Evolutionary conservation across 1,284 basidiomycete species (phyloP).

Genomic region (Leccinum fallax): DNA sequence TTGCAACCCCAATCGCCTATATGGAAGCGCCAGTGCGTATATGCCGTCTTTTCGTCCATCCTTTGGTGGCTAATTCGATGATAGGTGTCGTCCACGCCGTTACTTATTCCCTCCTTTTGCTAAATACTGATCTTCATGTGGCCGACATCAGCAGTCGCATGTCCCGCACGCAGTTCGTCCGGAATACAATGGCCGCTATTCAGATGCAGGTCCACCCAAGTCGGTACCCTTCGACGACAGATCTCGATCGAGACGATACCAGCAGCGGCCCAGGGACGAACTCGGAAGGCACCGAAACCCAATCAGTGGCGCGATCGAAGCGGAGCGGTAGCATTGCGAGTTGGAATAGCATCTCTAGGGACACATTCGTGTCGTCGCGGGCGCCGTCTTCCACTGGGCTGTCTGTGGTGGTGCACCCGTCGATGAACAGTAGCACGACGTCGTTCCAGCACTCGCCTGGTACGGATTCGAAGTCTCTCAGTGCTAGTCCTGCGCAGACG

Average conservation of each 20-base stretch:
- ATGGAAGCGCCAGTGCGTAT: slow-evolving; percentile 78
- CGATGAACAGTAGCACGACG: slow-evolving; percentile 38
- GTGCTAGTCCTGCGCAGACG: slow-evolving; percentile 37
- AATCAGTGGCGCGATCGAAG: slow-evolving; percentile 55
- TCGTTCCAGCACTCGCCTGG: slow-evolving; percentile 46
- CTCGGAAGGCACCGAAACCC: slow-evolving; percentile 52
- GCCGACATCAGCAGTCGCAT: slow-evolving; percentile 89
- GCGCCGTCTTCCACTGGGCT: slow-evolving; percentile 38
- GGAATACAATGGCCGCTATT: slow-evolving; percentile 88
- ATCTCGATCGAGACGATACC: slow-evolving; percentile 69
- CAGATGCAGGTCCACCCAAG: slow-evolving; percentile 69
- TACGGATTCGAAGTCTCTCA: slow-evolving; percentile 43
- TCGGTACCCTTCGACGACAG: slow-evolving; percentile 54
- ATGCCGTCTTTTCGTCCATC: slow-evolving; percentile 8
- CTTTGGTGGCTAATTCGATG: slow-evolving; percentile 10
- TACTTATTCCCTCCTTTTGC: slow-evolving; percentile 88
- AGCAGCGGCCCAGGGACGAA: slow-evolving; percentile 56
- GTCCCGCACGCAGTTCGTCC: slow-evolving; percentile 92
- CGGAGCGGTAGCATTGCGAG: slow-evolving; percentile 80
- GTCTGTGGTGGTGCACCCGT: slow-evolving; percentile 37
- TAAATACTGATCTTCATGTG: slow-evolving; percentile 97
- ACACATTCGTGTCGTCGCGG: slow-evolving; percentile 48
- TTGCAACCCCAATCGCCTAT: slow-evolving; percentile 81
- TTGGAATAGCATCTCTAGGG: slow-evolving; percentile 75
- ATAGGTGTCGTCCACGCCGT: slow-evolving; percentile 90